Evolutionary conservation across 2,329 filamentous ascomycete genomes (phyloP), one percentile per base, ranked within the genome.

Genomic region (Talaromyces sp.): DNA sequence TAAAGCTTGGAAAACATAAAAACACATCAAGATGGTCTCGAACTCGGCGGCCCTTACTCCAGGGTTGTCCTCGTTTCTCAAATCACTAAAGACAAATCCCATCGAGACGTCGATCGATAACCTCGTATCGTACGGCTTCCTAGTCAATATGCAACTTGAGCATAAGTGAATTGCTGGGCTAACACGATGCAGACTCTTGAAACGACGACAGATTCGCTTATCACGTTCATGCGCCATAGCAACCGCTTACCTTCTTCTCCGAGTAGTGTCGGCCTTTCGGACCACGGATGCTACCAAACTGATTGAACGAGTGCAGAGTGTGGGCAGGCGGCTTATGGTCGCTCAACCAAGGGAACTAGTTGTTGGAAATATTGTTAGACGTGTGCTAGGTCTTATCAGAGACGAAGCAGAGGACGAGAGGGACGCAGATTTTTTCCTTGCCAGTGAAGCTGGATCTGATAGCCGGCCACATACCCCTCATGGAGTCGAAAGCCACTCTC

Each of bases 271-370:
- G 39, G 88, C 88, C 68, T 90, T 90, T 70, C 91, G 89, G 76
- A 93, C 90, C 81, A 84, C 85, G 67, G 90, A 94, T 76, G 89
- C 93, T 56, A 86, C 88, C 59, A 88, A 89, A 72, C 87, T 99
- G 60, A 87, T 98, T 66, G 86, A 89, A 71, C 88, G 91, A 69
- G 88, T 99, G 67, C 88, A 91, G 69, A 85, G 88, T 66, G 88
- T 94, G 27, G 95, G 95, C 64, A 85, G 88, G 70, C 87, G 88
- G 63, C 83, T 99, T 50, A 88, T 90, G 41, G 87, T 90, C 63
- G 93, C 95, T 8, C 92, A 96, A 72, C 94, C 94, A 16, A 87
- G 90, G 67, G 95, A 98, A 80, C 89, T 97, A 71, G 92, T 93
- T 5, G 92, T 97, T 52, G 94, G 93, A 61, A 99, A 99, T 74